phyloP scores from a whole-genome alignment of 495 filamentous ascomycete genomes.

The Staphylotrichum tortipilum region DNA sequence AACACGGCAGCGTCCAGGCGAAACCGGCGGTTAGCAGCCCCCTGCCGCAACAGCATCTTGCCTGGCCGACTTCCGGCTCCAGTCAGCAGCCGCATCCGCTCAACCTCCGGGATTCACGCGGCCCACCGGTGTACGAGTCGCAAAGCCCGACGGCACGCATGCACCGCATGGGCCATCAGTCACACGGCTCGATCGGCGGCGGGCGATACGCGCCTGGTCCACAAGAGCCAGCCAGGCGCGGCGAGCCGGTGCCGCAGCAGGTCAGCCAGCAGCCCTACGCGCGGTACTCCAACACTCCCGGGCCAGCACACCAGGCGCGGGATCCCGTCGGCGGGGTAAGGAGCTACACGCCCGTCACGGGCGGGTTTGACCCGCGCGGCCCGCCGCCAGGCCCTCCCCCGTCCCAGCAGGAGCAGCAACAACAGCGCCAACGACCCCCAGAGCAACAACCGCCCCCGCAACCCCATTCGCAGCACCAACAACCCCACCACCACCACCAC shows the following conservation, averaged over 20 bases:
- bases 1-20: conserved; percentile 31
- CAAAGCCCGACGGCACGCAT: conserved; percentile 19
- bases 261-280: conserved; percentile 26
- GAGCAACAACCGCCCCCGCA: conserved; percentile 8
- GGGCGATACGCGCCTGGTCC: conserved; percentile 14
- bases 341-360: conserved; percentile 22
- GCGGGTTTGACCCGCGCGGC: conserved; percentile 16
- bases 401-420: background rate
- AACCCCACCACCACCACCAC: too few species aligned
- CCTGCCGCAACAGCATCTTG: conserved; percentile 28
- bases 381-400: conserved; percentile 16
- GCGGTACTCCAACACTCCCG: conserved; percentile 24
- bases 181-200: conserved; percentile 17
- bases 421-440: background rate
- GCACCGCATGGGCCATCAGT: conserved; percentile 18
- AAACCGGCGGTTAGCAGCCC: conserved; percentile 33
- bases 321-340: conserved; percentile 10
- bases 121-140: conserved; percentile 24
- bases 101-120: conserved; percentile 30
- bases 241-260: conserved; percentile 3
- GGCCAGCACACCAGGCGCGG: conserved; percentile 14
- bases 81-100: conserved; percentile 25
- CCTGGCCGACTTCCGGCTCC: conserved; percentile 28
- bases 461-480: background rate
- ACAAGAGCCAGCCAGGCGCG: conserved; percentile 13